phyloP scores from a whole-genome alignment of 2,329 filamentous ascomycete genomes.

The Boeremia lycopersici region DNA sequence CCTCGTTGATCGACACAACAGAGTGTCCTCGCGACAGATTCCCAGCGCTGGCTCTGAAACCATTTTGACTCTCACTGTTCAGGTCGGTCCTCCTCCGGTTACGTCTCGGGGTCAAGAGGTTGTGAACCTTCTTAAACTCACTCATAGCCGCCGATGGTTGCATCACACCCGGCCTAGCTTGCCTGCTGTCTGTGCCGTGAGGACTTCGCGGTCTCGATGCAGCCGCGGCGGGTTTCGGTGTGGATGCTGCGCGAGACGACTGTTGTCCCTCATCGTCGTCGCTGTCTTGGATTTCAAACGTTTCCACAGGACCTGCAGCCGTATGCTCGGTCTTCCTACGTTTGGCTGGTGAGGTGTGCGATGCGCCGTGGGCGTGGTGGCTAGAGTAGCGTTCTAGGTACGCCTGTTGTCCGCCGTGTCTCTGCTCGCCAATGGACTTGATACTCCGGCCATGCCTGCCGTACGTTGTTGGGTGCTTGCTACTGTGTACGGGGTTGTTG shows the following conservation, averaged over 20 bases:
- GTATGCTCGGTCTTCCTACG: conserved; percentile 25
- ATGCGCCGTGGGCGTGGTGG: not conserved
- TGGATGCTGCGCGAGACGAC: not conserved
- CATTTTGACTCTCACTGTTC: not conserved
- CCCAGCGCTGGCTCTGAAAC: not conserved
- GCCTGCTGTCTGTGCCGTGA: not conserved
- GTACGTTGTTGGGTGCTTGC: conserved; percentile 24
- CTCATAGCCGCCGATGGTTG: not conserved
- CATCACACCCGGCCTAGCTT: not conserved
- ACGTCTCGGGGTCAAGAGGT: not conserved
- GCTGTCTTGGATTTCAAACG: conserved; percentile 16
- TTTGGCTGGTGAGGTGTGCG: conserved; percentile 16
- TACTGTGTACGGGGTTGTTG: not conserved
- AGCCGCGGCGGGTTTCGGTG: not conserved
- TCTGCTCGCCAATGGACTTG: conserved; percentile 10
- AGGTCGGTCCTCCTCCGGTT: not conserved
- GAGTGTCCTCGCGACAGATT: not conserved
- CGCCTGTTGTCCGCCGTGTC: conserved; percentile 15
- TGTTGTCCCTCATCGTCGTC: conserved; percentile 23
- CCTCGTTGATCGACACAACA: not conserved
- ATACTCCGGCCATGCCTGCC: conserved; percentile 9
- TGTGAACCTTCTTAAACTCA: not conserved
- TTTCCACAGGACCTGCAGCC: too few species aligned
- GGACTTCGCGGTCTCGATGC: not conserved
- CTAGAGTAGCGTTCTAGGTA: not conserved